Percentiles rank a stretch among this genome's conserved stretches.
Evolutionary conservation across 805 yeast species (phyloP).

Genomic region (Ogataea siamensis): DNA sequence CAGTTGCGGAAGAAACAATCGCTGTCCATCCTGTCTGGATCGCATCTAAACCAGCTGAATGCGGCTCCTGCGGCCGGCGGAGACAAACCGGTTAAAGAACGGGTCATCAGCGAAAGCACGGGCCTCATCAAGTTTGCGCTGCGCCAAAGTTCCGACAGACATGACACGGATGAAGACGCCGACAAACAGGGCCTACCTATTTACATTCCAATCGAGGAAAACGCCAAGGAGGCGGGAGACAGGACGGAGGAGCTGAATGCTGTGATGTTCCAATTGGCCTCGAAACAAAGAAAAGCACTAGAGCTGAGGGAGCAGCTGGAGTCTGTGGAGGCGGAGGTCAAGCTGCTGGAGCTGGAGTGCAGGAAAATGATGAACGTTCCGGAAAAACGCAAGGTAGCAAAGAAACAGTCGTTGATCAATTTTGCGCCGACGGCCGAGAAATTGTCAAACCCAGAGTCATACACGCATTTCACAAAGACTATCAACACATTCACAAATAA

Average conservation of each 20-base stretch:
- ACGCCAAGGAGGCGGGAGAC: background rate
- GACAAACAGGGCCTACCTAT: conserved; percentile 35
- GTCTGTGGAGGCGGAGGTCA: conserved; percentile 39
- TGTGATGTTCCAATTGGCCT: conserved; percentile 41
- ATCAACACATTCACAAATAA: conserved; percentile 26
- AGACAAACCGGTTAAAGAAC: conserved; percentile 34
- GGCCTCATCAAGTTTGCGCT: conserved; percentile 48
- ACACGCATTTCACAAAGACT: conserved; percentile 16
- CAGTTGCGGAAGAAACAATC: conserved; percentile 32
- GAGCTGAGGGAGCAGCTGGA: conserved; percentile 48
- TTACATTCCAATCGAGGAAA: conserved; percentile 33
- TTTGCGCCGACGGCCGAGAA: conserved; percentile 1
- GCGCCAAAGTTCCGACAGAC: conserved; percentile 14
- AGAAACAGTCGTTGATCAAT: conserved; percentile 13
- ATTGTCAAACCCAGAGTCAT: background rate
- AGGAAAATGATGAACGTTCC: conserved; percentile 13
- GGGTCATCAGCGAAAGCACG: conserved; percentile 49
- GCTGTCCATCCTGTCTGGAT: conserved; percentile 33
- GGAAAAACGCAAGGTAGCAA: conserved; percentile 5
- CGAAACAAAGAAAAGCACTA: conserved; percentile 51
- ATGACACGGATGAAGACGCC: background rate
- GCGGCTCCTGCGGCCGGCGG: conserved; percentile 5
- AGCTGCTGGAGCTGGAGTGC: conserved; percentile 35
- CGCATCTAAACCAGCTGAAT: conserved; percentile 26
- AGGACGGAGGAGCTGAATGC: conserved; percentile 9